Conservation (phyloP, 441 rosid genomes). For the Populus hybrid region DNA sequence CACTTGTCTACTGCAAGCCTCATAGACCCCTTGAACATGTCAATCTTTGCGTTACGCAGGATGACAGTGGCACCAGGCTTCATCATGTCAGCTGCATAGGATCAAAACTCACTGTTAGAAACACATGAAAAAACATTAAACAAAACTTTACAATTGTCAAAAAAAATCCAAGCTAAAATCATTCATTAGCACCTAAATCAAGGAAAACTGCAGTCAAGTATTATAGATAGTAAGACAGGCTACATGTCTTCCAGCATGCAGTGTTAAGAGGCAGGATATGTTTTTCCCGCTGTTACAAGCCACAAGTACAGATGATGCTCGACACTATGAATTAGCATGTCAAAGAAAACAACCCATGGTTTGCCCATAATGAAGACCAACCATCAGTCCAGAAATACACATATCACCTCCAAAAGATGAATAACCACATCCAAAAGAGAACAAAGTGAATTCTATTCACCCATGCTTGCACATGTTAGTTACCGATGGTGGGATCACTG, state of each 20-base stretch:
- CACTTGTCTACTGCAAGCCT: conserved; percentile 92
- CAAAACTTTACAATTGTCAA: background rate
- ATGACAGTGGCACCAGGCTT: conserved; percentile 59
- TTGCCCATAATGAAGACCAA: background rate
- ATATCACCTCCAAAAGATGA: background rate
- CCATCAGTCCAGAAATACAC: background rate
- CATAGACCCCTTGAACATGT: conserved; percentile 93
- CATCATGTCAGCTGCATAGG: conserved; percentile 63
- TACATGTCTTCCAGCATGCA: background rate
- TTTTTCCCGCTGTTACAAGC: background rate
- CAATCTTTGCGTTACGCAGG: conserved; percentile 84
- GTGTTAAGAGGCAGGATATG: background rate
- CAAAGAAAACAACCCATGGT: background rate
- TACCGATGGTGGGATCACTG: background rate
- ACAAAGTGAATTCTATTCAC: background rate
- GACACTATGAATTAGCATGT: background rate
- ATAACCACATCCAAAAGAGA: background rate
- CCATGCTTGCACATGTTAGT: background rate
- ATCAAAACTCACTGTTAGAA: background rate
- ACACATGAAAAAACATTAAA: background rate
- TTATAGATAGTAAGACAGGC: background rate
- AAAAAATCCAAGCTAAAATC: background rate
- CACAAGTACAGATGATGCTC: background rate
- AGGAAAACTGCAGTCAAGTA: background rate
- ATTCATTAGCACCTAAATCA: background rate